Evolutionary conservation across 164 flowering plant genomes (phyloP), one percentile per base, ranked within the genome.

Genomic region (Platanus orientalis): DNA sequence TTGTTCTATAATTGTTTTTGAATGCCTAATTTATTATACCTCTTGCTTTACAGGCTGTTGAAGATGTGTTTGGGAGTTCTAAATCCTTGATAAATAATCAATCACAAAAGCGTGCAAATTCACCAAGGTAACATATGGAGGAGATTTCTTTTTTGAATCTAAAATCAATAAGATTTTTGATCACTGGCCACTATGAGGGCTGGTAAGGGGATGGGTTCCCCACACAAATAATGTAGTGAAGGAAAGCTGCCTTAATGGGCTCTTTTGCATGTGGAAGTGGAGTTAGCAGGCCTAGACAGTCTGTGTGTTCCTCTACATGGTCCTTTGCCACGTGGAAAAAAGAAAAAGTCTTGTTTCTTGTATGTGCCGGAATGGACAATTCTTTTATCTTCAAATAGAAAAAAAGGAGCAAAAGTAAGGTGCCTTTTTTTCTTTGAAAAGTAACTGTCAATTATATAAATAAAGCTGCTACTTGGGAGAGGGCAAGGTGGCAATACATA

Each of bases 11-110:
- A 29, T 4, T n/a, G n/a, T 3, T 19, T 24, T 34, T 6, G 14
- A 21, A 23, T 5, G 45, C 40, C 65, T 29, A 14, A 39, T 2
- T 14, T 58, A 10, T 36, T 10, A 10, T 36, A 7, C 5, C 12
- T 36, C 7, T 58, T 65, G 42, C 44, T 67, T 72, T 36, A 54
- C 76, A 84, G 88, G 79, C 65, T 61, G 76, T 74, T 57, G 84
- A 73, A 53, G 74, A 50, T 54, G 83, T 65, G 34, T 34, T 34
- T 64, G 71, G 67, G 21, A 69, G 48, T 59, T 68, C 64, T 29
- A 73, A 71, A 51, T 61, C 78, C 26, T 58, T 63, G 34, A 57
- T 44, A 28, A 74, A 62, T 69, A 80, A 78, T 65, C 83, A 69
- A 75, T 50, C 55, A 40, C 73, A 73, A 60, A 77, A 73, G 69